Evolutionary conservation across 2,329 filamentous ascomycete species (phyloP).

Genomic region (Zalaria sp.): DNA sequence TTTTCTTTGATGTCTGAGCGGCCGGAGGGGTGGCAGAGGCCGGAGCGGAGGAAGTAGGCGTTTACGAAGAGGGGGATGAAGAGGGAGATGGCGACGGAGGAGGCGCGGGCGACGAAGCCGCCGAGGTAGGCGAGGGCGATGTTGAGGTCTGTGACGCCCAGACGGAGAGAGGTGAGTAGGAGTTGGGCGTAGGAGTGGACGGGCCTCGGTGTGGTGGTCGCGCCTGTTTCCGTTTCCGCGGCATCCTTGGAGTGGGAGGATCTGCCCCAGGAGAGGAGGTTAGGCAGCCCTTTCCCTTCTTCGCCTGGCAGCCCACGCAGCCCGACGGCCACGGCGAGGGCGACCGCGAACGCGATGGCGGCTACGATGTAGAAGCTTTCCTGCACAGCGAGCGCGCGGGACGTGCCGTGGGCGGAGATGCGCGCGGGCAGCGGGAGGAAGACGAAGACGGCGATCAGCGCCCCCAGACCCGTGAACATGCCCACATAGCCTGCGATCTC

Average conservation of each 20-base stretch:
- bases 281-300: conserved; percentile 56
- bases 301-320: conserved; percentile 56
- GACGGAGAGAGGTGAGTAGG: conserved; percentile 26
- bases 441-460: conserved; percentile 63
- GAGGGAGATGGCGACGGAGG: conserved; percentile 85
- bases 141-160: conserved; percentile 61
- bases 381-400: conserved; percentile 59
- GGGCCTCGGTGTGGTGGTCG: conserved; percentile 25
- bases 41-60: conserved; percentile 70
- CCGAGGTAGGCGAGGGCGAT: conserved; percentile 84
- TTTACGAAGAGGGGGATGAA: conserved; percentile 93
- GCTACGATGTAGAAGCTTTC: conserved; percentile 84
- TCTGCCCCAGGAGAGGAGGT: conserved; percentile 22
- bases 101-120: conserved; percentile 87
- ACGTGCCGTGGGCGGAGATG: conserved; percentile 61
- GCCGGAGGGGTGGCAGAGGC: conserved; percentile 51
- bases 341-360: conserved; percentile 54
- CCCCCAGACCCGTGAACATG: conserved; percentile 82
- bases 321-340: conserved; percentile 64
- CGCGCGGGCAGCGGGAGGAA: conserved; percentile 80
- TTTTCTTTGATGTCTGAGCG: conserved; percentile 60
- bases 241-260: conserved; percentile 6
- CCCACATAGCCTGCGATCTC: conserved; percentile 80
- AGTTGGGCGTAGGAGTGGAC: conserved; percentile 36
- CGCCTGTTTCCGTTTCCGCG: conserved; percentile 9